phyloP scores from a whole-genome alignment of 345 rosid genomes.

The Citrus cavaleriei region DNA sequence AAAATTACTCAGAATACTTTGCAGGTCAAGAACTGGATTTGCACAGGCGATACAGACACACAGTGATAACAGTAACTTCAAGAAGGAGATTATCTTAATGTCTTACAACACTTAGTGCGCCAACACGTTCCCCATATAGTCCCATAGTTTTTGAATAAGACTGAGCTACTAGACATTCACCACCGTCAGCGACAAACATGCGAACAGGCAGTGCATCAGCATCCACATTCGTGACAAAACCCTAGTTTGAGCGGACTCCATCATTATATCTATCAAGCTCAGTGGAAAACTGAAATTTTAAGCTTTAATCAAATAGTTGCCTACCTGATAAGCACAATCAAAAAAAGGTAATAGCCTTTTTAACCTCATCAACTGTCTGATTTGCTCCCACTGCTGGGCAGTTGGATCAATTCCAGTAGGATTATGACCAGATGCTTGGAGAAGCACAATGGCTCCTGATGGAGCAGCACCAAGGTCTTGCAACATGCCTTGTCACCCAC shows the following conservation, averaged over 20 bases:
- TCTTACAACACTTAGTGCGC: conserved; percentile 52
- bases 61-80: not conserved
- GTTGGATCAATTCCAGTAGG: conserved; percentile 57
- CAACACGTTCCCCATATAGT: conserved; percentile 56
- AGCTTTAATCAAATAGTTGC: not conserved
- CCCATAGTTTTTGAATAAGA: conserved; percentile 60
- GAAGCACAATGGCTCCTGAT: conserved; percentile 45
- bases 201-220: conserved; percentile 48
- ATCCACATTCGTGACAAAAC: conserved; percentile 44
- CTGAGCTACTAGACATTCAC: conserved; percentile 46
- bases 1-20: not conserved
- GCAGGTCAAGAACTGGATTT: not conserved
- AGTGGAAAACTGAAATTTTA: not conserved
- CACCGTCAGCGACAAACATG: conserved; percentile 51
- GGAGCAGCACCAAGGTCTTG: conserved; percentile 49
- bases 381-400: conserved; percentile 48
- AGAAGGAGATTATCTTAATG: not conserved
- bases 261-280: not conserved
- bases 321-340: conserved; percentile 55
- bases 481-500: conserved; percentile 31
- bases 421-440: conserved; percentile 49
- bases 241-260: conserved; percentile 20
- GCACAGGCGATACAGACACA: not conserved
- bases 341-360: conserved; percentile 45
- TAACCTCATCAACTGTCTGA: conserved; percentile 40